Percentiles rank a stretch among this genome's conserved stretches.
phyloP scores from a whole-genome alignment of 768 basidiomycete genomes.

The Ramaria sp. region DNA sequence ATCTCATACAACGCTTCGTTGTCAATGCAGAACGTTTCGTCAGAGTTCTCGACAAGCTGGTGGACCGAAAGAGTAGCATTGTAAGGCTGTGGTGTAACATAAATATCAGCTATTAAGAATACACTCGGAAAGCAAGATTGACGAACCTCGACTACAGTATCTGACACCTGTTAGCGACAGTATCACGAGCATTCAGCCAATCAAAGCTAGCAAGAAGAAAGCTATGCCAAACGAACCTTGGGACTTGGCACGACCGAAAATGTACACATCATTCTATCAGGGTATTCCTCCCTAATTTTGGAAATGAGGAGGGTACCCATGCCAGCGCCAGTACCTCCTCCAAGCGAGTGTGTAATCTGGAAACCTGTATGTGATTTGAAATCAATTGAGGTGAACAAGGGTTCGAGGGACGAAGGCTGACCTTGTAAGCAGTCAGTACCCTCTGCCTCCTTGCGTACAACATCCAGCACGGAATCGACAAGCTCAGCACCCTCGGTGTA shows the following conservation, averaged over 20 bases:
- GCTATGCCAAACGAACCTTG: conserved; percentile 35
- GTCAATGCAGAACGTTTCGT: conserved; percentile 99
- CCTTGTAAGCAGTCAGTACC: conserved; percentile 95
- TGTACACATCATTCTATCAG: conserved; percentile 99
- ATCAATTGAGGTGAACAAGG: not conserved
- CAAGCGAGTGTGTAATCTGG: conserved; percentile 97
- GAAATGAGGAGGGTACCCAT: conserved; percentile 99
- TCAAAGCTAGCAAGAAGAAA: not conserved
- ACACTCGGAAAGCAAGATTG: not conserved
- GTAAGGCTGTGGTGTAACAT: conserved; percentile 58
- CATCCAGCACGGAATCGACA: conserved; percentile 95
- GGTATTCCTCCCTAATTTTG: conserved; percentile 98
- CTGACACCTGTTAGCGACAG: conserved; percentile 46
- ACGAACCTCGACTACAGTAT: conserved; percentile 90
- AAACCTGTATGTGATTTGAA: conserved; percentile 45
- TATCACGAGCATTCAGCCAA: not conserved
- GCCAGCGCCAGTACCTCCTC: conserved; percentile 99
- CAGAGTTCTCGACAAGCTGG: conserved; percentile 98
- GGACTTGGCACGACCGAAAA: conserved; percentile 98
- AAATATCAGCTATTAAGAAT: not conserved
- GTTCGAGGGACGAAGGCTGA: conserved; percentile 21
- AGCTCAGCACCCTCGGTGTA: conserved; percentile 97
- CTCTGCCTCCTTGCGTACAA: conserved; percentile 98
- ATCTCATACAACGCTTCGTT: conserved; percentile 99
- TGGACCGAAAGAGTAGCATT: conserved; percentile 98